Conservation (phyloP, 495 filamentous ascomycete species). For the Penicillium verhagenii region DNA sequence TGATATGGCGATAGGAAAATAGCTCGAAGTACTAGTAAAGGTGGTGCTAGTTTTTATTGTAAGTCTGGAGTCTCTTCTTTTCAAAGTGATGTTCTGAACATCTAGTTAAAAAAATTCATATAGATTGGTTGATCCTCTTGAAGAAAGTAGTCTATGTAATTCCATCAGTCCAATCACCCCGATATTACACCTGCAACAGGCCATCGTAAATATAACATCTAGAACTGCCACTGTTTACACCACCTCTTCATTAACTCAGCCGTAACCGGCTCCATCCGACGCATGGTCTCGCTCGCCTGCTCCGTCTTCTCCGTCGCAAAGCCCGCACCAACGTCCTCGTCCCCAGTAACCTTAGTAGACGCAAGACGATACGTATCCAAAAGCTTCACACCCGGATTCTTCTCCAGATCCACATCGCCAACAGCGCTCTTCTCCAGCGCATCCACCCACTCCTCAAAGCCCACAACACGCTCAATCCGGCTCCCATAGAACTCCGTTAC, state of each 20-base stretch:
- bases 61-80: constrained; percentile 27
- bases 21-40: constrained; percentile 29
- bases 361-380: constrained; percentile 15
- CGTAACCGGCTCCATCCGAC: constrained; percentile 14
- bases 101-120: constrained; percentile 36
- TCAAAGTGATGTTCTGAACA: constrained; percentile 24
- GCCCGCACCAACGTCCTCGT: neutral
- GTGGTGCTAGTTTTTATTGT: constrained; percentile 31
- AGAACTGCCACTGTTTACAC: constrained; percentile 24
- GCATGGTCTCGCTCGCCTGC: constrained; percentile 16
- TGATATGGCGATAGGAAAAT: constrained; percentile 19
- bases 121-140: constrained; percentile 27
- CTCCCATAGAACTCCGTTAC: constrained; percentile 15
- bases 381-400: constrained; percentile 25
- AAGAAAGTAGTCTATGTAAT: constrained; percentile 28
- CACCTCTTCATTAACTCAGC: constrained; percentile 24
- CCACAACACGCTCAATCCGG: constrained; percentile 11
- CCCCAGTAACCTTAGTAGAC: neutral
- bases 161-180: too few relatives aligned
- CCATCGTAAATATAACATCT: constrained; percentile 1
- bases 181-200: too few relatives aligned
- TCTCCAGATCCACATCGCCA: constrained; percentile 11
- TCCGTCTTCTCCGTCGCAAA: constrained; percentile 17
- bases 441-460: constrained; percentile 16
- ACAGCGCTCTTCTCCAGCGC: constrained; percentile 7